Base-by-base conservation (phyloP, 2,329 filamentous ascomycete genomes). In the Neocucurbitaria cava region DNA sequence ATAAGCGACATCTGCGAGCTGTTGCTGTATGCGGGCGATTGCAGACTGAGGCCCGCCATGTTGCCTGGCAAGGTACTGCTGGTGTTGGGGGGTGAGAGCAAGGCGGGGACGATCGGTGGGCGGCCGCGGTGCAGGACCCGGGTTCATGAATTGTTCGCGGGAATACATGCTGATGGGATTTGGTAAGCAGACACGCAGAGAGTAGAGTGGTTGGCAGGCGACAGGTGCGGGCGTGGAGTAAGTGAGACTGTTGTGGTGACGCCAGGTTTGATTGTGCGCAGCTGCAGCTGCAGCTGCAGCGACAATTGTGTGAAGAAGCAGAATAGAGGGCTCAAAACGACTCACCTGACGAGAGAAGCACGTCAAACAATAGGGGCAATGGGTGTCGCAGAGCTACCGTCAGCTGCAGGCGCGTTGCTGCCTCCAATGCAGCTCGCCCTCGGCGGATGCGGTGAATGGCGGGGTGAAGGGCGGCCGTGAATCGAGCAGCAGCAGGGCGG, bases 121-220 rank as follows among this genome's bases (percentile, higher is more conserved):
- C 57, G 95, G 94, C 69, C 90, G 89, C 63, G 95, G 95, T 65
- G 95, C 94, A 67, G 95, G 94, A 62, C 95, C 92, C 59, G 95
- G 92, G 77, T 98, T 98, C 90, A 98, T 96, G 81, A 98, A 98
- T 68, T 87, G 85, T 60, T 85, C 83, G 56, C 83, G 78, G 39
- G 83, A 79, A 76, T 88, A 89, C 69, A 86, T 82, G 63, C 84
- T 86, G 72, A n/a, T 8, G 39, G 28, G 41, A 18, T 20, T 52
- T 31, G 44, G 39, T 69, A 51, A 61, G 61, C 43, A 42, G n/a
- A n/a, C n/a, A n/a, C n/a, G n/a, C n/a, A n/a, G n/a, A n/a, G n/a
- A n/a, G n/a, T n/a, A n/a, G n/a, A 41, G 33, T 35, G 41, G 26
- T 40, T 46, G 47, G 26, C 18, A 28, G 51, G 50, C 26, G 46